A percentile compares a stretch with the other conserved stretches of the same genome.
These are phyloP conservation scores for Oryza punctata DNA, from an alignment of 176 grass and related monocot species.

Conservation along the genomic window DNA sequence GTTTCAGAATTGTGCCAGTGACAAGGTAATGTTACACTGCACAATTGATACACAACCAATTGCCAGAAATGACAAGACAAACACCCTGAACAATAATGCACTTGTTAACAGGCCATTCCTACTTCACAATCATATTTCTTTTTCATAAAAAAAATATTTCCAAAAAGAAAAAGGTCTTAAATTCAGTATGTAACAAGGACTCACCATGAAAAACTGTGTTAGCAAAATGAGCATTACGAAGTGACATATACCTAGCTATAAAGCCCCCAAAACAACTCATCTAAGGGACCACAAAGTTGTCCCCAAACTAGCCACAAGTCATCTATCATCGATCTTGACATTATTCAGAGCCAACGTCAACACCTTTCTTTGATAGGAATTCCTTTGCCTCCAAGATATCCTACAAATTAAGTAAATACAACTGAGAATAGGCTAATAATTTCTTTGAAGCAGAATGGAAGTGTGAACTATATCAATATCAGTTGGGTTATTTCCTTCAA, in stretches of 20 bases:
- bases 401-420: conserved; percentile 32
- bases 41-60: background rate
- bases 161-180: background rate
- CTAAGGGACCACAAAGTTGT: background rate
- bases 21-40: background rate
- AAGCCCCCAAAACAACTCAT: background rate
- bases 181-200: conserved; percentile 3
- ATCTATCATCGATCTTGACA: background rate
- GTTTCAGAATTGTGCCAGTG: background rate
- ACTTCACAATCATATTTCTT: background rate
- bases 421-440: background rate
- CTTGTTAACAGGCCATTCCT: conserved; percentile 14
- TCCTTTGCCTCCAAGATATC: conserved; percentile 81
- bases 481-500: background rate
- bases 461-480: background rate
- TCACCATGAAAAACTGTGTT: conserved; percentile 18
- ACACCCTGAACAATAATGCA: background rate
- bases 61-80: background rate
- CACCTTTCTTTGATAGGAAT: conserved; percentile 66
- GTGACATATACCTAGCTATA: conserved; percentile 1
- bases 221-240: background rate
- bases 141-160: background rate
- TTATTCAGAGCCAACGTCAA: conserved; percentile 68
- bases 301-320: background rate
- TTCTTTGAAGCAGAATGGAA: background rate